Percentiles rank a stretch among this genome's conserved stretches.
Evolutionary conservation across 2,329 filamentous ascomycete genomes (phyloP).

Genomic region (Colletotrichum sp.): DNA sequence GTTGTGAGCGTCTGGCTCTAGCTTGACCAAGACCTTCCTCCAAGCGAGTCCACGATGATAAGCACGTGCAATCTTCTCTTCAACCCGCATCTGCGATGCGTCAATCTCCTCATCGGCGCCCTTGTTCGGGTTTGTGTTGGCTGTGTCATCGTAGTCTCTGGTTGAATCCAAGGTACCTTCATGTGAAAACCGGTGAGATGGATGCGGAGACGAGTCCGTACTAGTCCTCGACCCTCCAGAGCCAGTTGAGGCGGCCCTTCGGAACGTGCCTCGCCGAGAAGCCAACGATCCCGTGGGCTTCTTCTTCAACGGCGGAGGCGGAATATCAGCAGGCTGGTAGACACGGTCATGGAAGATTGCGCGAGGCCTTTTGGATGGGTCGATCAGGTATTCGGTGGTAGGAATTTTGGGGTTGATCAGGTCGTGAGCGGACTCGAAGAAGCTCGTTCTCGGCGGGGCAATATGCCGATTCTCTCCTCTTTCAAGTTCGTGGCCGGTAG

Average conservation of each 20-base stretch:
- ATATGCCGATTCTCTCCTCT: slow-evolving; percentile 53
- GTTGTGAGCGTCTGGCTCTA: slow-evolving; percentile 97
- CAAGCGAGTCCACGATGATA: slow-evolving; percentile 92
- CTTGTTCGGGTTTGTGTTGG: slow-evolving; percentile 51
- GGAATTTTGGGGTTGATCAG: slow-evolving; percentile 90
- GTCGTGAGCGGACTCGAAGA: slow-evolving; percentile 95
- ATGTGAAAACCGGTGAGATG: slow-evolving; percentile 36
- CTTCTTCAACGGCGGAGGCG: slow-evolving; percentile 73
- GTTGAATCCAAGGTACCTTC: slow-evolving; percentile 48
- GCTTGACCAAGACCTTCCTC: slow-evolving; percentile 94
- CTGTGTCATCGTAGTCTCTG: slow-evolving; percentile 58
- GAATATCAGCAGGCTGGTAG: slow-evolving; percentile 93
- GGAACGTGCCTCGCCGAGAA: slow-evolving; percentile 35
- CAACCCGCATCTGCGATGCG: slow-evolving; percentile 79
- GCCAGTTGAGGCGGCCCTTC: slow-evolving; percentile 20
- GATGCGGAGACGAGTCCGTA: slow-evolving; percentile 22
- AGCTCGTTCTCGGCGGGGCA: slow-evolving; percentile 86
- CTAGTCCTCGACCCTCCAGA: slow-evolving; percentile 21
- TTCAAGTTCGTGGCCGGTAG: slow-evolving; percentile 54
- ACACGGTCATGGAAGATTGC: slow-evolving; percentile 97
- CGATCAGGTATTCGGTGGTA: slow-evolving; percentile 78
- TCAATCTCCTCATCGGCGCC: slow-evolving; percentile 48
- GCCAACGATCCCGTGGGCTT: slow-evolving; percentile 41
- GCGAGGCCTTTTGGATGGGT: slow-evolving; percentile 79
- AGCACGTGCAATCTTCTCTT: slow-evolving; percentile 96